A percentile compares a stretch with the other conserved stretches of the same genome.
Evolutionary conservation across 2,329 filamentous ascomycete genomes (phyloP).

Genomic region (Cladobotryum mycophilum): DNA sequence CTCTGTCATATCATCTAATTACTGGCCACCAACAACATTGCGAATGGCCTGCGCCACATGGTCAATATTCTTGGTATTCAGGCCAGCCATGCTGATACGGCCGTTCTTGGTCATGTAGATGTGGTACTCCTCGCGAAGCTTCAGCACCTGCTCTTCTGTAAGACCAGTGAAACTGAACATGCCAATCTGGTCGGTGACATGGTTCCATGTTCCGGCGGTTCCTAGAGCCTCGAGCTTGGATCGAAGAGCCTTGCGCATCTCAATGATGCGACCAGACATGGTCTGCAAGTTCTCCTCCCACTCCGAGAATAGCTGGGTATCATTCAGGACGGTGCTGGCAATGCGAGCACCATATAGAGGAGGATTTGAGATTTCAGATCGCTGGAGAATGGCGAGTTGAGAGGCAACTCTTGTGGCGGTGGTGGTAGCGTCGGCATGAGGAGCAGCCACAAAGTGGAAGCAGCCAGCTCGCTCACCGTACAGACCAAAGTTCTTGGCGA

Average conservation of each 20-base stretch:
- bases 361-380: constrained; percentile 95
- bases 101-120: constrained; percentile 97
- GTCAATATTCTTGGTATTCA: constrained; percentile 86
- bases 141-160: constrained; percentile 64
- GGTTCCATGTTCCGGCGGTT: constrained; percentile 89
- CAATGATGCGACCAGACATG: constrained; percentile 93
- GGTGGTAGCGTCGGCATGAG: constrained; percentile 59
- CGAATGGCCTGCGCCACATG: constrained; percentile 90
- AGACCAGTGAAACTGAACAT: constrained; percentile 97
- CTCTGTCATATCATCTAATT: constrained; percentile 1
- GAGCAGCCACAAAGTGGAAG: constrained; percentile 85
- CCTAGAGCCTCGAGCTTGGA: constrained; percentile 74
- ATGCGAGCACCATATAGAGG: constrained; percentile 91
- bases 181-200: constrained; percentile 97
- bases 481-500: constrained; percentile 96
- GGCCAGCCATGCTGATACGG: constrained; percentile 95
- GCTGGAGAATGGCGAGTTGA: constrained; percentile 89
- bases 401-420: constrained; percentile 64
- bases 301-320: constrained; percentile 71
- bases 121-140: constrained; percentile 64
- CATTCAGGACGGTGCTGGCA: constrained; percentile 77
- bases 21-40: constrained; percentile 57
- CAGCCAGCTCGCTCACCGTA: constrained; percentile 95
- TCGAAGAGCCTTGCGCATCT: constrained; percentile 77
- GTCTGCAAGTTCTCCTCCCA: constrained; percentile 89